Percentiles rank a stretch among this genome's conserved stretches.
Conservation (phyloP, 805 yeast genomes). For the Nakazawaea laoshanensis region DNA sequence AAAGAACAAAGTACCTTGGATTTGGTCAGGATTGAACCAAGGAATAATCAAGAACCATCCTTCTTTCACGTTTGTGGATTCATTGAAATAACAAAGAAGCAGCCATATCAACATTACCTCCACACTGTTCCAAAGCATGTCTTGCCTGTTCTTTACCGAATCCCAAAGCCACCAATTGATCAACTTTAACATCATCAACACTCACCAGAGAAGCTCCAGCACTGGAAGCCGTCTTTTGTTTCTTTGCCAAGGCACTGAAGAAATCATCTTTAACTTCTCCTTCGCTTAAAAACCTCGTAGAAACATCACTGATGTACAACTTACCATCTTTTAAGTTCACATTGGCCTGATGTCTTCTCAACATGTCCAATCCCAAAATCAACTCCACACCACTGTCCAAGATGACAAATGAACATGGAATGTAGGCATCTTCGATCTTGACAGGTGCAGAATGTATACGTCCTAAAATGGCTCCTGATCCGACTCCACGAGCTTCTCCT, state of each 20-base stretch:
- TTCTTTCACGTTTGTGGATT: constrained; percentile 22
- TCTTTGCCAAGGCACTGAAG: constrained; percentile 12
- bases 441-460: constrained; percentile 85
- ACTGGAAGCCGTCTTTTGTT: constrained; percentile 12
- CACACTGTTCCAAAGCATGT: constrained; percentile 53
- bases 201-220: constrained; percentile 7
- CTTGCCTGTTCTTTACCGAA: constrained; percentile 58
- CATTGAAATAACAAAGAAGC: constrained; percentile 50
- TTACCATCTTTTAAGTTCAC: constrained; percentile 65
- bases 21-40: constrained; percentile 56
- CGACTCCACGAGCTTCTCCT: constrained; percentile 90
- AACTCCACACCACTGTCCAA: constrained; percentile 68
- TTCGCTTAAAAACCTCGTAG: constrained; percentile 66
- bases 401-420: constrained; percentile 65
- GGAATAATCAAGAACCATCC: constrained; percentile 56
- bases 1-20: constrained; percentile 45
- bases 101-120: constrained; percentile 80
- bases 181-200: constrained; percentile 21
- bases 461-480: constrained; percentile 70
- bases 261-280: constrained; percentile 49
- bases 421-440: constrained; percentile 55
- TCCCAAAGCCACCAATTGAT: constrained; percentile 58
- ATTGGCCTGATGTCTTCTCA: constrained; percentile 77
- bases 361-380: constrained; percentile 84
- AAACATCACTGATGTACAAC: constrained; percentile 63